Conservation (phyloP, 208 protist species). For the Acanthamoeba lenticulata region DNA sequence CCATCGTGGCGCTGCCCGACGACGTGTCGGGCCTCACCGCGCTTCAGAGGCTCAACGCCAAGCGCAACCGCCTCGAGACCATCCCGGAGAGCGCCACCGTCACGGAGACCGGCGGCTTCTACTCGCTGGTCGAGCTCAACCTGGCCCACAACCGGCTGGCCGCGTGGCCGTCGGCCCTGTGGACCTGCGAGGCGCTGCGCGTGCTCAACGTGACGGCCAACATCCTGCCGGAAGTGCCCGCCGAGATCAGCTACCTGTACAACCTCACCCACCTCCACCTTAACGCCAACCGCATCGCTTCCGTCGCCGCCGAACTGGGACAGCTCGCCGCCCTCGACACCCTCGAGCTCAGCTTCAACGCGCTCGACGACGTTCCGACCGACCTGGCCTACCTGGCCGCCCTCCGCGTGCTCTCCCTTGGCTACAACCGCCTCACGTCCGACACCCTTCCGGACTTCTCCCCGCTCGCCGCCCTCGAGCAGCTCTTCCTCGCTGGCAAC, state of each 20-base stretch:
- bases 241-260: slow-evolving; percentile 59
- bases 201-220: slow-evolving; percentile 29
- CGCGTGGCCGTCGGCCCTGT: not conserved
- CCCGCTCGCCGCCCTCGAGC: not conserved
- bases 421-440: slow-evolving; percentile 5
- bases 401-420: slow-evolving; percentile 19
- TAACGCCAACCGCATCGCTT: slow-evolving; percentile 9
- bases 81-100: slow-evolving; percentile 36
- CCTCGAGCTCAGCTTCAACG: slow-evolving; percentile 9
- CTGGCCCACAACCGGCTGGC: slow-evolving; percentile 2
- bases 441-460: slow-evolving; percentile 35
- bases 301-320: not conserved
- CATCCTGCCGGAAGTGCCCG: not conserved
- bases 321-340: slow-evolving; percentile 34
- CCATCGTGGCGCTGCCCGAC: slow-evolving; percentile 44
- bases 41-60: slow-evolving; percentile 20
- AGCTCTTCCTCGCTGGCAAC: slow-evolving; percentile 56
- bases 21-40: slow-evolving; percentile 8
- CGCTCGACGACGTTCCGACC: not conserved
- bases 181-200: slow-evolving; percentile 39
- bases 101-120: slow-evolving; percentile 42
- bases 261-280: slow-evolving; percentile 38
- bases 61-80: not conserved
- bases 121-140: slow-evolving; percentile 34
- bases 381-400: not conserved